These are phyloP conservation scores for Zygoascus biomembranicola DNA, from an alignment of 805 yeast genomes.

Conservation along the genomic window DNA sequence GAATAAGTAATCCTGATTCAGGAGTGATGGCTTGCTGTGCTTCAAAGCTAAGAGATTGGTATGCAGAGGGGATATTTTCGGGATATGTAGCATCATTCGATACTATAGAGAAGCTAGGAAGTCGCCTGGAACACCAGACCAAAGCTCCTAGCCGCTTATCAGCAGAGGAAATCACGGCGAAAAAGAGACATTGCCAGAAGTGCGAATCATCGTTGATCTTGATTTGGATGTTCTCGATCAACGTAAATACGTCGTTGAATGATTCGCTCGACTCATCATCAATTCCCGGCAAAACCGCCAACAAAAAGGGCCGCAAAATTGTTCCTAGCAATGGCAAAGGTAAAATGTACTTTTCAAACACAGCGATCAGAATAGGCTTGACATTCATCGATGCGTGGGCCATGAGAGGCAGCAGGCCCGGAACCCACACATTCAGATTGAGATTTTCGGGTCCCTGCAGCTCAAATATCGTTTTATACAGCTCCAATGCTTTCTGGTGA, in stretches of 20 bases:
- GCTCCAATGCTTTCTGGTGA: constrained; percentile 76
- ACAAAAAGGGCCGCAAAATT: constrained; percentile 58
- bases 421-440: constrained; percentile 72
- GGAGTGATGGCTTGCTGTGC: constrained; percentile 61
- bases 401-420: constrained; percentile 85
- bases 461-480: constrained; percentile 63
- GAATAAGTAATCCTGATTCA: constrained; percentile 67
- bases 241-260: constrained; percentile 48
- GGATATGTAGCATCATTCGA: not conserved
- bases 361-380: constrained; percentile 62
- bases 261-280: constrained; percentile 90
- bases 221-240: constrained; percentile 52
- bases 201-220: constrained; percentile 57
- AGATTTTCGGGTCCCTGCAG: constrained; percentile 50
- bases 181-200: constrained; percentile 80
- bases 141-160: constrained; percentile 81
- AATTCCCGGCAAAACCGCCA: constrained; percentile 75
- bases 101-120: constrained; percentile 46
- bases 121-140: constrained; percentile 56
- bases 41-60: constrained; percentile 34
- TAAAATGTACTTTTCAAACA: constrained; percentile 50
- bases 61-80: constrained; percentile 1
- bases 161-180: constrained; percentile 66
- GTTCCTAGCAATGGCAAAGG: constrained; percentile 45
- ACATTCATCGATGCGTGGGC: constrained; percentile 84